Percentiles rank a stretch among this genome's conserved stretches.
Conservation (phyloP, 768 basidiomycete genomes). For the Xerocomus spinulosus region DNA sequence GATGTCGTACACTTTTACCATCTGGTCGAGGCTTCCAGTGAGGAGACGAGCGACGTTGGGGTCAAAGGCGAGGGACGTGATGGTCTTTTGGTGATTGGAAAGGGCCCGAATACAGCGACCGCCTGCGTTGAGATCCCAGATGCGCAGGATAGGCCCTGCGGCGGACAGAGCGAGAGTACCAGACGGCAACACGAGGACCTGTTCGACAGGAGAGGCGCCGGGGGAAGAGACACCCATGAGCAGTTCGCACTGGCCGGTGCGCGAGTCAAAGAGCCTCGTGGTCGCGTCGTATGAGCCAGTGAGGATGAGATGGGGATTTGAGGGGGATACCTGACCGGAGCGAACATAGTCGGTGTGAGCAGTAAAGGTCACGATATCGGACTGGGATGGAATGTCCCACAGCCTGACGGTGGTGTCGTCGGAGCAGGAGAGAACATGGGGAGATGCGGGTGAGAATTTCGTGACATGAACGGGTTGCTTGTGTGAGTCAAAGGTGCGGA, state of each 20-base stretch:
- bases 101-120: conserved; percentile 85
- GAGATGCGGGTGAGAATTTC: conserved; percentile 78
- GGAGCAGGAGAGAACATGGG: conserved; percentile 88
- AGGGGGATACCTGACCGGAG: conserved; percentile 79
- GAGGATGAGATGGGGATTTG: conserved; percentile 78
- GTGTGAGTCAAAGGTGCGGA: conserved; percentile 88
- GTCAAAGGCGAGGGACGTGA: conserved; percentile 85
- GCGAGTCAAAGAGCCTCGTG: conserved; percentile 79
- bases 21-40: conserved; percentile 89
- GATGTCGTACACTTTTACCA: conserved; percentile 98
- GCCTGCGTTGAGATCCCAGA: conserved; percentile 93
- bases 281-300: conserved; percentile 96
- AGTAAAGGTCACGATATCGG: conserved; percentile 69
- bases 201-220: conserved; percentile 67
- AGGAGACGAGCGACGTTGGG: conserved; percentile 71
- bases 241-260: conserved; percentile 83
- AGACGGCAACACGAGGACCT: conserved; percentile 90
- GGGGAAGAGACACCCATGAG: conserved; percentile 50
- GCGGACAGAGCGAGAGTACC: conserved; percentile 80
- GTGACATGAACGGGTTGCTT: conserved; percentile 96
- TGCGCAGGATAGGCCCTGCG: conserved; percentile 86
- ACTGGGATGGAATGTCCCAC: conserved; percentile 93
- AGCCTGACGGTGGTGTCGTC: conserved; percentile 93
- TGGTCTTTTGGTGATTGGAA: conserved; percentile 97
- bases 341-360: conserved; percentile 96